Conservation (phyloP, 2,329 filamentous ascomycete genomes). For the Penicillium sp. region DNA sequence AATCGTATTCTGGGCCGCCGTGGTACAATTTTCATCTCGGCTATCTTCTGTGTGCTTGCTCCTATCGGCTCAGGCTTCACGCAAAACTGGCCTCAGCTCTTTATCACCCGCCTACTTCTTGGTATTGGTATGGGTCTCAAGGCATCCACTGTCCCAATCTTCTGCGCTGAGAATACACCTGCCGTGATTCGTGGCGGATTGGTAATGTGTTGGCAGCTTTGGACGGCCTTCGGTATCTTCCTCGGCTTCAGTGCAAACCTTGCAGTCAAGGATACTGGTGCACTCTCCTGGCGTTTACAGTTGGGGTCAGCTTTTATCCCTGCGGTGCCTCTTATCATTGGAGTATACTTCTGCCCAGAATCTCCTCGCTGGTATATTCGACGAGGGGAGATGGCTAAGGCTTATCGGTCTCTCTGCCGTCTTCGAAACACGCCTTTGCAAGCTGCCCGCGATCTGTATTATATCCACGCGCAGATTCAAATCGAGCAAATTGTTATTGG, state of each 20-base stretch:
- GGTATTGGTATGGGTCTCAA: constrained; percentile 67
- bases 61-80: constrained; percentile 68
- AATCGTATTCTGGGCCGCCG: constrained; percentile 65
- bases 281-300: constrained; percentile 66
- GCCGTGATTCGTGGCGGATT: constrained; percentile 60
- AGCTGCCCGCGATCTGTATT: constrained; percentile 59
- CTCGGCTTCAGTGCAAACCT: constrained; percentile 69
- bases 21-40: constrained; percentile 67
- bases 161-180: constrained; percentile 61
- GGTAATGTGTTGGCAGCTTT: constrained; percentile 60
- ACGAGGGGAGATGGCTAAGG: constrained; percentile 64
- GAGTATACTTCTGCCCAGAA: constrained; percentile 66
- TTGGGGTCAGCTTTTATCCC: constrained; percentile 69
- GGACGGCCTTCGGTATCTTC: constrained; percentile 67
- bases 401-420: constrained; percentile 61
- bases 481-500: constrained; percentile 49
- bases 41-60: constrained; percentile 67
- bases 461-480: constrained; percentile 56
- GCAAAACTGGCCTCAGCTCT: constrained; percentile 63
- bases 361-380: constrained; percentile 71
- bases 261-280: constrained; percentile 63
- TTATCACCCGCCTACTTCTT: constrained; percentile 61
- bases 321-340: constrained; percentile 62
- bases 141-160: constrained; percentile 60
- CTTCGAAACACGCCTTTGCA: constrained; percentile 64